Conservation (phyloP, 805 yeast genomes). For the Sungouiozyma ichnusensis region DNA sequence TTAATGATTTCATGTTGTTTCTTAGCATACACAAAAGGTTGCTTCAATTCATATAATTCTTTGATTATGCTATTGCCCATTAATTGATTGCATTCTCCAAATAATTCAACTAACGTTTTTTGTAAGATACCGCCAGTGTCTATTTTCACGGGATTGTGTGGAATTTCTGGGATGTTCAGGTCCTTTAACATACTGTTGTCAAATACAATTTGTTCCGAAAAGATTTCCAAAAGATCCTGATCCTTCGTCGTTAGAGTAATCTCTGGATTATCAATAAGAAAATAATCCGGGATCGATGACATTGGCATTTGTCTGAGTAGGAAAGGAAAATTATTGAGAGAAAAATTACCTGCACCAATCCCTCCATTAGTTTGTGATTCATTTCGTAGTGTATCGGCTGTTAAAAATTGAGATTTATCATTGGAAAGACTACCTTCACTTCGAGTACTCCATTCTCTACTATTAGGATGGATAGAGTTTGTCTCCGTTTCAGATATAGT, state of each 20-base stretch:
- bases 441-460: neutral
- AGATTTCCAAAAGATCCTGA: constrained; percentile 18
- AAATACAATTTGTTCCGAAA: constrained; percentile 25
- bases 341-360: neutral
- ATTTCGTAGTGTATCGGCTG: neutral
- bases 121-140: constrained; percentile 16
- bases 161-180: constrained; percentile 47
- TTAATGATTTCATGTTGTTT: constrained; percentile 29
- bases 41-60: constrained; percentile 15
- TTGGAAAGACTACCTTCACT: neutral
- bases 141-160: constrained; percentile 21
- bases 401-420: neutral
- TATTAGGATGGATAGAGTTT: neutral
- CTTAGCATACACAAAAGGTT: constrained; percentile 24
- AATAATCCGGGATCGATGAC: constrained; percentile 47
- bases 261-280: constrained; percentile 23
- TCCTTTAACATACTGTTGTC: constrained; percentile 39
- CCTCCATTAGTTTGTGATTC: neutral
- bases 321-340: constrained; percentile 58
- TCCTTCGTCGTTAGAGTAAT: constrained; percentile 9
- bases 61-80: constrained; percentile 21
- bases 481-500: neutral
- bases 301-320: constrained; percentile 54
- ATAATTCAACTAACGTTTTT: constrained; percentile 14
- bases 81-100: constrained; percentile 16